Percentiles rank a stretch among this genome's conserved stretches.
These are phyloP conservation scores for Diaporthe citriasiana DNA, from an alignment of 2,329 filamentous ascomycete species.

Conservation along the genomic window DNA sequence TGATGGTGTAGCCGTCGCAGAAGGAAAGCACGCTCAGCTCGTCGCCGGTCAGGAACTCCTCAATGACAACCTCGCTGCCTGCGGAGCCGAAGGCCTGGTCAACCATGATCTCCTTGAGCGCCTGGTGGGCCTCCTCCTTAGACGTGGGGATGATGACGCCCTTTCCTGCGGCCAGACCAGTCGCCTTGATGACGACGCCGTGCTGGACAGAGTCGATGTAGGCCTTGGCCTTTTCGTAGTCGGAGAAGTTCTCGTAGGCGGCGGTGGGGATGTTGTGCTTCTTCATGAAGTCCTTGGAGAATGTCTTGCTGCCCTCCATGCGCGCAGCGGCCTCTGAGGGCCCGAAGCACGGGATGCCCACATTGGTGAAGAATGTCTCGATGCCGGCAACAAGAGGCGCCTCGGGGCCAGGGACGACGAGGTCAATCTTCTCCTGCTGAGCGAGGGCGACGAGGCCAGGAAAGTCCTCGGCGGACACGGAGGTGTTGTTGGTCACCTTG, in stretches of 20 bases:
- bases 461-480: slow-evolving; percentile 83
- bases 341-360: slow-evolving; percentile 86
- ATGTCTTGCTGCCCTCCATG: slow-evolving; percentile 97
- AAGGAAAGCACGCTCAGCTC: slow-evolving; percentile 94
- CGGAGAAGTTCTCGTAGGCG: slow-evolving; percentile 88
- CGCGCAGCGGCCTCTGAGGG: slow-evolving; percentile 86
- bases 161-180: slow-evolving; percentile 92
- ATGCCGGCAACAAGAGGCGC: slow-evolving; percentile 94
- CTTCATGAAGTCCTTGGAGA: slow-evolving; percentile 98
- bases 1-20: slow-evolving; percentile 88
- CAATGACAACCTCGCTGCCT: slow-evolving; percentile 92
- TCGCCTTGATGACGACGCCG: slow-evolving; percentile 92
- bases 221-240: slow-evolving; percentile 78
- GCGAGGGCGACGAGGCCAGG: slow-evolving; percentile 82
- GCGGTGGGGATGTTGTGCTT: slow-evolving; percentile 91
- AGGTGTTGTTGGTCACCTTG: slow-evolving; percentile 80
- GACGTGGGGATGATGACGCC: slow-evolving; percentile 90
- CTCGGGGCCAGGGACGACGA: slow-evolving; percentile 92
- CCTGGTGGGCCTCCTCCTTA: slow-evolving; percentile 85
- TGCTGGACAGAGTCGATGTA: slow-evolving; percentile 82
- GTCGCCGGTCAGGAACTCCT: slow-evolving; percentile 92
- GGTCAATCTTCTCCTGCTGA: slow-evolving; percentile 78
- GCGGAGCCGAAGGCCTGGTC: slow-evolving; percentile 88
- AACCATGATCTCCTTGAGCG: slow-evolving; percentile 91
- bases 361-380: slow-evolving; percentile 82